Conservation (phyloP, 2,329 filamentous ascomycete species). For the Penicillium griseofulvum region DNA sequence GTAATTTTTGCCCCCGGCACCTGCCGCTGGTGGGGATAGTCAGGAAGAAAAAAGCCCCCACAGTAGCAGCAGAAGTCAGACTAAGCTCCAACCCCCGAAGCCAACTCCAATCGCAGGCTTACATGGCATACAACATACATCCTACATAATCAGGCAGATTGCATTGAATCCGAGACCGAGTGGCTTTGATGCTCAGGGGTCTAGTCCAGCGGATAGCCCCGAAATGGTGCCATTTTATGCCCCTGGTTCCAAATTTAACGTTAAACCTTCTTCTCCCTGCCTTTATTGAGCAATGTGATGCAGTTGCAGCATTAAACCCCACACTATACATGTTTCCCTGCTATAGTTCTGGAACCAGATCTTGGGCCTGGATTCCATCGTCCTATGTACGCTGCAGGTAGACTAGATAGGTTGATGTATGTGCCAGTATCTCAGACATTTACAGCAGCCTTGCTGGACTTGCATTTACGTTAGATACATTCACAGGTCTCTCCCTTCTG, state of each 20-base stretch:
- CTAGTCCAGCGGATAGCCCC: background rate
- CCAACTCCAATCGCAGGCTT: too few species aligned
- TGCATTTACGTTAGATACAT: background rate
- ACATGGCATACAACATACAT: background rate
- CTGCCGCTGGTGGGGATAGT: too few species aligned
- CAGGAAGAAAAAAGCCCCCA: background rate
- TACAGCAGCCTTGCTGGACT: background rate
- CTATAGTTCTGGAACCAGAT: background rate
- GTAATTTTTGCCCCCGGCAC: background rate
- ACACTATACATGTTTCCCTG: background rate
- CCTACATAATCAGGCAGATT: background rate
- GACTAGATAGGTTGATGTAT: background rate
- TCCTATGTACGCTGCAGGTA: background rate
- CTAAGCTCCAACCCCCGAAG: background rate
- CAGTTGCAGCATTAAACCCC: background rate
- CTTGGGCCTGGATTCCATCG: background rate
- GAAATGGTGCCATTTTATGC: background rate
- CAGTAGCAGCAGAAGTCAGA: background rate
- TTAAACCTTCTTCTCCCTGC: background rate
- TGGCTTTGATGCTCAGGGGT: background rate
- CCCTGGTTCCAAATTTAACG: background rate
- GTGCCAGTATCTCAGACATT: background rate
- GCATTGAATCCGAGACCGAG: background rate
- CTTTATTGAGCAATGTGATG: background rate
- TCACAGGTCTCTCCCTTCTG: background rate